Conservation (phyloP, 2,329 filamentous ascomycete species). For the Trichoderma endophyticum region DNA sequence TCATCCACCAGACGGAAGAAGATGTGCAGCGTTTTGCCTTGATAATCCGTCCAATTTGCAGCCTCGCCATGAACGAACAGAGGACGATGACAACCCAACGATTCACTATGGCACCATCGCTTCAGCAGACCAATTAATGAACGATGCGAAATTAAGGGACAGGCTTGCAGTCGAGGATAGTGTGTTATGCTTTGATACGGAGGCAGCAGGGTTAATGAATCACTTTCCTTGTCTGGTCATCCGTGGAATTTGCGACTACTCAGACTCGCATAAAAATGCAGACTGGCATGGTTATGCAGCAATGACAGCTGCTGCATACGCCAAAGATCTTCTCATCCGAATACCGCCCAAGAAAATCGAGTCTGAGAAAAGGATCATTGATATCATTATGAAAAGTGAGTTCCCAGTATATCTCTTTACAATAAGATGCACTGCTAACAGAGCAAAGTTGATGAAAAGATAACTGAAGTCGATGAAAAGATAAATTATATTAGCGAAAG, state of each 20-base stretch:
- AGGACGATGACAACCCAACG: slow-evolving; percentile 1
- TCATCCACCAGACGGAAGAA: background rate
- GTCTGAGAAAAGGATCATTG: background rate
- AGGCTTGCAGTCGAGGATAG: background rate
- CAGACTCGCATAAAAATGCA: slow-evolving; percentile 17
- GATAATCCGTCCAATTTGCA: background rate
- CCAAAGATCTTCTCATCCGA: slow-evolving; percentile 21
- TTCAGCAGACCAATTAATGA: background rate
- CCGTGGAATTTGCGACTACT: slow-evolving; percentile 32
- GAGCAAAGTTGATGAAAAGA: background rate
- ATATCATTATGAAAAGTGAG: background rate
- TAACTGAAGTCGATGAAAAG: background rate
- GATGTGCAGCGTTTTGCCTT: background rate
- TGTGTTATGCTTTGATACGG: slow-evolving; percentile 9
- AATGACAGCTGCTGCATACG: slow-evolving; percentile 30
- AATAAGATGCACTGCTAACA: background rate
- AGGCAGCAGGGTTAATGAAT: background rate
- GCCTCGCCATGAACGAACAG: background rate
- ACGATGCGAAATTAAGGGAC: background rate
- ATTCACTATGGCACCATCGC: slow-evolving; percentile 2
- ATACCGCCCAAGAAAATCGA: slow-evolving; percentile 5
- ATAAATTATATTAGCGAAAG: background rate
- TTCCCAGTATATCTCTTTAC: slow-evolving; percentile 15
- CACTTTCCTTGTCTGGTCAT: slow-evolving; percentile 32
- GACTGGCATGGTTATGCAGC: slow-evolving; percentile 36